Evolutionary conservation across 1,139 yeast genomes (phyloP), one percentile per base, ranked within the genome.

Genomic region (Nakaseomyces sp.): DNA sequence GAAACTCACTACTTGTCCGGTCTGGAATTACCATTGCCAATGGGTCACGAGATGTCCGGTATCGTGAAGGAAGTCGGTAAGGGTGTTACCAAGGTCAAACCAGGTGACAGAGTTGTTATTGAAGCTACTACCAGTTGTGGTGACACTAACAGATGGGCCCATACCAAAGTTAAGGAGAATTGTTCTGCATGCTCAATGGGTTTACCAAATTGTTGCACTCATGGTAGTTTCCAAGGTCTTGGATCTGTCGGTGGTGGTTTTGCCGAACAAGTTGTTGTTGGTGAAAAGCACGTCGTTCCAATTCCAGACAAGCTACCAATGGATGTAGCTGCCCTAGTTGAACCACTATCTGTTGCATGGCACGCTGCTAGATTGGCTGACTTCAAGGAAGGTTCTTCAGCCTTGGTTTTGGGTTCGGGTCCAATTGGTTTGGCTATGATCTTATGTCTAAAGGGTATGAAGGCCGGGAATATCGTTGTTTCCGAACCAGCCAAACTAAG

Each of bases 11-110:
- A 55, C 8, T 50, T 66, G 36, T 65, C 71, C 2, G 67, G 24
- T 16, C 25, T 33, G n/a, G 49, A 44, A 29, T 47, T 60, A 12
- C 73, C 73, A 3, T 51, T 64, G 40, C 61, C 68, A 37, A 57
- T 81, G 66, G 87, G 87, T 12, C 87, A 80, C 55, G 87, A 80
- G 55, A 65, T 67, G 45, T 56, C 70, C 2, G 75, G 74, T 26
- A 54, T 62, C 9, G 67, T 71, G 16, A 42, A 55, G 15, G 64
- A 55, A 18, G 56, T 69, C 13, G 74, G 74, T 22, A 16, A 53
- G 2, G 54, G 43, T 7, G 74, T 70, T 5, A 55, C 57, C 1
- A 49, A 54, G 13, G 57, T 67, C 16, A 54, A 65, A 43, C 55
- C 55, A 13, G 74, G 73, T 18, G 72, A 69, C 50, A 63, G 62